Evolutionary conservation across 2,329 filamentous ascomycete genomes (phyloP).

Genomic region (Alternaria solani): DNA sequence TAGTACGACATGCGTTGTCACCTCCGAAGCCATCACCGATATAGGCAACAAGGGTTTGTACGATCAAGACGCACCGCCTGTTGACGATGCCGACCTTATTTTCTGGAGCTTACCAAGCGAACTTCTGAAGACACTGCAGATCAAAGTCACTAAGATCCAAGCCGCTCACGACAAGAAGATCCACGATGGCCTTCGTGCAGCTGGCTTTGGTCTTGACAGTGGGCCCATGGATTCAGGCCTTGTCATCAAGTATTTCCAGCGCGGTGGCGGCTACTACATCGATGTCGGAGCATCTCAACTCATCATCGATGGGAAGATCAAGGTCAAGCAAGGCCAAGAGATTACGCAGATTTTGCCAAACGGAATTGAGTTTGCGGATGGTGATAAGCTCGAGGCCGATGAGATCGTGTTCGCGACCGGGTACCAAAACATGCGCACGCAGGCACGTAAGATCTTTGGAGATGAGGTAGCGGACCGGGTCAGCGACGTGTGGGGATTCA

Average conservation of each 20-base stretch:
- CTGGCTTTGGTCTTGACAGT: slow-evolving; percentile 54
- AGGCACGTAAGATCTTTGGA: slow-evolving; percentile 52
- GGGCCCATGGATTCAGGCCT: slow-evolving; percentile 40
- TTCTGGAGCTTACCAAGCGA: slow-evolving; percentile 48
- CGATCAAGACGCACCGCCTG: slow-evolving; percentile 38
- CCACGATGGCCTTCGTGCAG: slow-evolving; percentile 54
- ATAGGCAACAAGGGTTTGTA: slow-evolving; percentile 43
- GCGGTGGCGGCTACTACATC: slow-evolving; percentile 59
- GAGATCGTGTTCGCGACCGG: slow-evolving; percentile 59
- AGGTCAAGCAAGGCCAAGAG: slow-evolving; percentile 52
- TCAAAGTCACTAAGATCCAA: slow-evolving; percentile 35
- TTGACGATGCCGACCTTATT: slow-evolving; percentile 40
- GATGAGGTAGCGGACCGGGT: slow-evolving; percentile 51
- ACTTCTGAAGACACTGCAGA: slow-evolving; percentile 42
- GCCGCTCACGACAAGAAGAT: slow-evolving; percentile 46
- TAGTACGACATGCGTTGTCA: slow-evolving; percentile 51
- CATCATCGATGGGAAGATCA: slow-evolving; percentile 57
- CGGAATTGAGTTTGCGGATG: slow-evolving; percentile 56
- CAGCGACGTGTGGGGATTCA: slow-evolving; percentile 57
- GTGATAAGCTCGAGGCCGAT: slow-evolving; percentile 54
- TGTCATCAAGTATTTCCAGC: slow-evolving; percentile 53
- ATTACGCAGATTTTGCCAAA: slow-evolving; percentile 49
- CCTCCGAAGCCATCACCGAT: slow-evolving; percentile 35
- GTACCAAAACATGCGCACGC: slow-evolving; percentile 55
- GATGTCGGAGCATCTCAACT: slow-evolving; percentile 56